Conservation (phyloP, 495 filamentous ascomycete species). For the Penicillium cataractarum region DNA sequence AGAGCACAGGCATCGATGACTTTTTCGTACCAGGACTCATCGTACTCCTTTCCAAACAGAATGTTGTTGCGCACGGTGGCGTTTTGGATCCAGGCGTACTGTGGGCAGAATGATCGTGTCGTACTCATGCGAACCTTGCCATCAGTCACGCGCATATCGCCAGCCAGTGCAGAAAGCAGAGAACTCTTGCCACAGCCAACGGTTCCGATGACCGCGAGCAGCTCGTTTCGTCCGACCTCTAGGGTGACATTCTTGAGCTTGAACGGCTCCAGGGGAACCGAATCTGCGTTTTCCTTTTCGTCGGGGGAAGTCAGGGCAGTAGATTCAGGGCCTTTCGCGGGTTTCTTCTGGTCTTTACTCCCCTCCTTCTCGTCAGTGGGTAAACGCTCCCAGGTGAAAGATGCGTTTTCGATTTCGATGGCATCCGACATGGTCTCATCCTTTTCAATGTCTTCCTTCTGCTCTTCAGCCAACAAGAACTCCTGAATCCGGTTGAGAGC, state of each 20-base stretch:
- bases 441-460: slow-evolving; percentile 69
- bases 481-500: slow-evolving; percentile 84
- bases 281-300: slow-evolving; percentile 43
- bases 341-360: slow-evolving; percentile 40
- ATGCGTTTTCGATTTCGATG: slow-evolving; percentile 69
- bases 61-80: slow-evolving; percentile 85
- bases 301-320: slow-evolving; percentile 30
- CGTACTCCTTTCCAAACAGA: slow-evolving; percentile 74
- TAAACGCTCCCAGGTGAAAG: slow-evolving; percentile 92
- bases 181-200: slow-evolving; percentile 95
- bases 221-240: slow-evolving; percentile 75
- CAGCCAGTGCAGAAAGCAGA: slow-evolving; percentile 84
- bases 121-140: slow-evolving; percentile 77
- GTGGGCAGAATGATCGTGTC: slow-evolving; percentile 84
- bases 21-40: slow-evolving; percentile 56
- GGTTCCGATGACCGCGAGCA: slow-evolving; percentile 87
- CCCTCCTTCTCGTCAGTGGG: slow-evolving; percentile 64
- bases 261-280: slow-evolving; percentile 71
- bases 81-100: slow-evolving; percentile 98
- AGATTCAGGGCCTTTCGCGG: slow-evolving; percentile 26
- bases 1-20: slow-evolving; percentile 64
- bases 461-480: slow-evolving; percentile 84
- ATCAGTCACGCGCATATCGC: slow-evolving; percentile 85
- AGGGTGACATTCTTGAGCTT: slow-evolving; percentile 75
- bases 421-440: slow-evolving; percentile 66